phyloP scores from a whole-genome alignment of 2,329 filamentous ascomycete genomes.

The Cytospora piceicola region DNA sequence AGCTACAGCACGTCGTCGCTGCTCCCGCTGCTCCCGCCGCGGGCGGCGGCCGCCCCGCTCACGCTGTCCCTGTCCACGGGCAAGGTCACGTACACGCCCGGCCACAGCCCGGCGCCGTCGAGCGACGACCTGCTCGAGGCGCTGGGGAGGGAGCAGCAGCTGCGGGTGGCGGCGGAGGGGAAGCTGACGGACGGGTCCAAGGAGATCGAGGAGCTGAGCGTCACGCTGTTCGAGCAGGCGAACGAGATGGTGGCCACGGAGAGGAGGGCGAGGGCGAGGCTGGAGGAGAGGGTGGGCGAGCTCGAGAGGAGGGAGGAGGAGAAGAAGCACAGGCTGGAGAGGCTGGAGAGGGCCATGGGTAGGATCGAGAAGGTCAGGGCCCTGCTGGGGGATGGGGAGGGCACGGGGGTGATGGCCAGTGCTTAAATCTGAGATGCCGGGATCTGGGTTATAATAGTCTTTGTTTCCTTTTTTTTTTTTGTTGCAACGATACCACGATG shows the following conservation, averaged over 20 bases:
- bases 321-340: constrained; percentile 69
- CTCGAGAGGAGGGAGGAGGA: constrained; percentile 72
- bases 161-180: constrained; percentile 71
- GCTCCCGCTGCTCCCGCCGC: constrained; percentile 15
- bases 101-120: constrained; percentile 33
- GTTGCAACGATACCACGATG: constrained; percentile 18
- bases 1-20: constrained; percentile 32
- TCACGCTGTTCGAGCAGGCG: constrained; percentile 76
- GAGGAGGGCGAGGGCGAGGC: constrained; percentile 68
- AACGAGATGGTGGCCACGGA: constrained; percentile 87
- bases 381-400: constrained; percentile 51
- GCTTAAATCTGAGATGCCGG: background rate
- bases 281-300: constrained; percentile 71
- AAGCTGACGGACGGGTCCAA: constrained; percentile 66
- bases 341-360: constrained; percentile 70
- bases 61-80: constrained; percentile 28
- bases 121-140: constrained; percentile 63
- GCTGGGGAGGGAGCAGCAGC: constrained; percentile 66
- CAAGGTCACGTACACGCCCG: constrained; percentile 21
- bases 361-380: constrained; percentile 72
- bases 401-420: constrained; percentile 12
- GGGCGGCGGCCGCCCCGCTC: constrained; percentile 25
- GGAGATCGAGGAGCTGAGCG: constrained; percentile 80
- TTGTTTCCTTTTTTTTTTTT: constrained; percentile 3
- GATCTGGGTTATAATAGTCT: background rate